Percentiles rank a stretch among this genome's conserved stretches.
These are phyloP conservation scores for Houttuynia cordata DNA, from an alignment of 164 flowering plant species.

Conservation along the genomic window DNA sequence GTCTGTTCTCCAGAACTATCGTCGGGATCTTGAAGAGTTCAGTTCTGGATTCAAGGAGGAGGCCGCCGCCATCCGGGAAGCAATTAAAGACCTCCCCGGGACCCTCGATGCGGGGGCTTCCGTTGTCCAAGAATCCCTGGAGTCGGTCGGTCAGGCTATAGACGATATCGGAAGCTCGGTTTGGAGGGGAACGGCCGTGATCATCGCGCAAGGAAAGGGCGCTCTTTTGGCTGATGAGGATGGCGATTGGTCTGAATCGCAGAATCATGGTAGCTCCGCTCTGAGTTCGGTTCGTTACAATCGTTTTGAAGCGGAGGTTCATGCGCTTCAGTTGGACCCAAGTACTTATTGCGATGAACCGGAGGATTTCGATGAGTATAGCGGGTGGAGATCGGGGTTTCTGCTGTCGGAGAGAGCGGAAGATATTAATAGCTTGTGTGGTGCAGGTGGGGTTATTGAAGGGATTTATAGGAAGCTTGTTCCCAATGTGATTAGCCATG, in stretches of 20 bases:
- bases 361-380: conserved; percentile 49
- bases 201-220: conserved; percentile 53
- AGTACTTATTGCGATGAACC: conserved; percentile 46
- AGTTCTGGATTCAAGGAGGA: conserved; percentile 56
- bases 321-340: conserved; percentile 35
- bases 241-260: conserved; percentile 11
- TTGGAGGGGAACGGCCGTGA: conserved; percentile 47
- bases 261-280: conserved; percentile 2
- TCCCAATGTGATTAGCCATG: conserved; percentile 33
- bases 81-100: conserved; percentile 50
- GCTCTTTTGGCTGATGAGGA: conserved; percentile 25
- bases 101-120: conserved; percentile 65
- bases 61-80: conserved; percentile 48
- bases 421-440: conserved; percentile 42
- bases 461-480: conserved; percentile 47
- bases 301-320: conserved; percentile 47
- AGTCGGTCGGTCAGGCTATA: conserved; percentile 67
- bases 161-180: conserved; percentile 60
- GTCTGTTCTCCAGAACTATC: conserved; percentile 53
- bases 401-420: conserved; percentile 32
- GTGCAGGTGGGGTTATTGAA: conserved; percentile 31
- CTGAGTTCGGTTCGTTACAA: conserved; percentile 28
- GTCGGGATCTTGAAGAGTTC: conserved; percentile 68
- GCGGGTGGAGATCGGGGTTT: conserved; percentile 63
- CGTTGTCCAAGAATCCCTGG: conserved; percentile 66